These are phyloP conservation scores for Macrolepiota dolichaula DNA, from an alignment of 768 basidiomycete genomes.

Conservation along the genomic window DNA sequence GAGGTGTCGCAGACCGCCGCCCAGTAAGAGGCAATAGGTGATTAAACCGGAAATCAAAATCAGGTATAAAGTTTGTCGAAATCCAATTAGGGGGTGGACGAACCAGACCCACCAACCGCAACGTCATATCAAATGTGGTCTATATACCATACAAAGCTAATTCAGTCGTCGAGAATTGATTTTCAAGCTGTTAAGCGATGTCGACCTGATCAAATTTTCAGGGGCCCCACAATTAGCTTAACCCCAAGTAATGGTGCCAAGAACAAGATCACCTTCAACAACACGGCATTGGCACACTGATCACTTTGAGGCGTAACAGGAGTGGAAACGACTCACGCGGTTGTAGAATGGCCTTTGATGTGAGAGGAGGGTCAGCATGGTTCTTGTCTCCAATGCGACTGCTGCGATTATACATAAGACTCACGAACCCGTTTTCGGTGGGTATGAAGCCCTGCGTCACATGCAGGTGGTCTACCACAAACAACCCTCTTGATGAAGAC, in stretches of 20 bases:
- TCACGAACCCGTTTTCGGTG: slow-evolving; percentile 42
- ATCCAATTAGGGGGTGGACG: slow-evolving; percentile 47
- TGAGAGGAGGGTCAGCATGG: slow-evolving; percentile 52
- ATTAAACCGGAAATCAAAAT: slow-evolving; percentile 58
- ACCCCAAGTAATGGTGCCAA: slow-evolving; percentile 57
- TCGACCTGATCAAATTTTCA: slow-evolving; percentile 49
- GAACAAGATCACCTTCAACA: slow-evolving; percentile 61
- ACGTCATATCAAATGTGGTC: slow-evolving; percentile 60
- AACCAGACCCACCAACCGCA: slow-evolving; percentile 44
- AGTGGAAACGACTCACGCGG: slow-evolving; percentile 55
- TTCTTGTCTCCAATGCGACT: slow-evolving; percentile 56
- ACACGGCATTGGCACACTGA: slow-evolving; percentile 55
- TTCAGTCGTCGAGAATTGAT: neutral
- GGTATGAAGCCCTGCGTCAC: slow-evolving; percentile 25
- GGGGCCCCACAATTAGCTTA: slow-evolving; percentile 48
- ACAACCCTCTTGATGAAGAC: slow-evolving; percentile 56
- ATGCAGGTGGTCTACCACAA: slow-evolving; percentile 47
- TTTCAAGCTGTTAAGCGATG: neutral
- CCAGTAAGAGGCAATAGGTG: slow-evolving; percentile 46
- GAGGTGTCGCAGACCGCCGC: slow-evolving; percentile 32
- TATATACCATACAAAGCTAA: slow-evolving; percentile 21
- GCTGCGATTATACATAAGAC: slow-evolving; percentile 47
- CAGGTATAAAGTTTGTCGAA: slow-evolving; percentile 48
- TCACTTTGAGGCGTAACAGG: slow-evolving; percentile 49
- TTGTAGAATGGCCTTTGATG: slow-evolving; percentile 57